Conservation (phyloP, 2,329 filamentous ascomycete genomes). For the Nothopassalora personata region DNA sequence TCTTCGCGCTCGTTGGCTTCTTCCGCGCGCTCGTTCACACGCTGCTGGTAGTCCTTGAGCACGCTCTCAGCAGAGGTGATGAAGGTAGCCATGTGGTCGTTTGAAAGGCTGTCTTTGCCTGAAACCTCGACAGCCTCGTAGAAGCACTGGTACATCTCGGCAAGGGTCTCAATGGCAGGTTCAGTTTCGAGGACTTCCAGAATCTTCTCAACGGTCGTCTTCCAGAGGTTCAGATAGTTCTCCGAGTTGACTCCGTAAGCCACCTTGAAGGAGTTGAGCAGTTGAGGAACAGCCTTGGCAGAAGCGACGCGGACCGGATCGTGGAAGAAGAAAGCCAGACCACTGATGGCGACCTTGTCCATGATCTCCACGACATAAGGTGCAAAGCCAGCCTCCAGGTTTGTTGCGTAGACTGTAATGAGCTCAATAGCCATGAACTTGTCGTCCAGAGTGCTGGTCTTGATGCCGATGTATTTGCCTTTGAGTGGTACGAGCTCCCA, state of each 20-base stretch:
- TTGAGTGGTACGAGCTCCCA: constrained; percentile 97
- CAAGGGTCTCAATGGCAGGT: constrained; percentile 90
- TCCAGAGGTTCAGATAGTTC: constrained; percentile 78
- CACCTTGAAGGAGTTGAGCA: constrained; percentile 91
- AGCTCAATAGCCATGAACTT: constrained; percentile 99
- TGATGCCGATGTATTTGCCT: constrained; percentile 97
- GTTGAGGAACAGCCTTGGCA: constrained; percentile 86
- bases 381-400: constrained; percentile 87
- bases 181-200: constrained; percentile 90
- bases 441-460: constrained; percentile 92
- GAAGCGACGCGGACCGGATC: constrained; percentile 93
- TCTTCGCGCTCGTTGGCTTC: constrained; percentile 79
- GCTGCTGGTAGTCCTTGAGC: constrained; percentile 85
- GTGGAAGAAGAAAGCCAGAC: constrained; percentile 97
- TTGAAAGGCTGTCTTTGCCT: constrained; percentile 73
- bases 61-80: constrained; percentile 80
- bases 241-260: constrained; percentile 75
- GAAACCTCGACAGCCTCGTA: constrained; percentile 96
- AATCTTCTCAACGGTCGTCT: constrained; percentile 77
- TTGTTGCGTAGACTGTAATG: constrained; percentile 93
- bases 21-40: constrained; percentile 76
- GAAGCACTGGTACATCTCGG: constrained; percentile 99
- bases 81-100: constrained; percentile 76
- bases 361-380: constrained; percentile 89
- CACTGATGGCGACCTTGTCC: constrained; percentile 91